phyloP scores from a whole-genome alignment of 371 early-diverging fungal genomes.

The Phascolomyces articulosus region DNA sequence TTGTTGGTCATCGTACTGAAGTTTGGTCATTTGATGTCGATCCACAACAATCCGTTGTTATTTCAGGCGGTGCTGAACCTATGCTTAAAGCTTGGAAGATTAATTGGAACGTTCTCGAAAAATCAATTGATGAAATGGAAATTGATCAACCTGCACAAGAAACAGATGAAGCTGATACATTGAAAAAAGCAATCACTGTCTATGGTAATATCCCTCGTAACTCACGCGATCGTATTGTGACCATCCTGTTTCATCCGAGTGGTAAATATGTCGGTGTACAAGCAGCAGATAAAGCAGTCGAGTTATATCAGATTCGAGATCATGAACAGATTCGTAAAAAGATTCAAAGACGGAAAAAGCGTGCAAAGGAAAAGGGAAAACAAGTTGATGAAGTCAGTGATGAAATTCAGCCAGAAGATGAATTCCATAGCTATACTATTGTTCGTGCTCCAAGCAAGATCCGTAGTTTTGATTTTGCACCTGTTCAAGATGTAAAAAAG shows the following conservation, averaged over 20 bases:
- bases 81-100: conserved; percentile 89
- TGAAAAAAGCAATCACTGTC: conserved; percentile 62
- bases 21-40: conserved; percentile 85
- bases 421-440: conserved; percentile 63
- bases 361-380: conserved; percentile 80
- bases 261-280: conserved; percentile 79
- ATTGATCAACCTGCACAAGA: conserved; percentile 40
- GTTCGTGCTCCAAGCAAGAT: conserved; percentile 74
- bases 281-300: conserved; percentile 80
- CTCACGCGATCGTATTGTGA: conserved; percentile 81
- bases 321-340: conserved; percentile 82
- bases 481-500: conserved; percentile 57
- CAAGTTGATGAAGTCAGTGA: conserved; percentile 47
- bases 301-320: conserved; percentile 79
- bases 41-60: conserved; percentile 61
- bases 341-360: conserved; percentile 79
- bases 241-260: conserved; percentile 75
- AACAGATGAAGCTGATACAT: conserved; percentile 23
- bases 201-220: conserved; percentile 82
- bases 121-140: conserved; percentile 46
- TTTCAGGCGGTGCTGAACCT: conserved; percentile 88
- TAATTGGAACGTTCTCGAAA: conserved; percentile 57
- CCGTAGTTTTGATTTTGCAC: conserved; percentile 77
- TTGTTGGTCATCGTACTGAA: conserved; percentile 91
- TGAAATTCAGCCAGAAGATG: conserved; percentile 71